These are phyloP conservation scores for Aspergillus nomiae DNA, from an alignment of 2,329 filamentous ascomycete genomes.

Conservation along the genomic window DNA sequence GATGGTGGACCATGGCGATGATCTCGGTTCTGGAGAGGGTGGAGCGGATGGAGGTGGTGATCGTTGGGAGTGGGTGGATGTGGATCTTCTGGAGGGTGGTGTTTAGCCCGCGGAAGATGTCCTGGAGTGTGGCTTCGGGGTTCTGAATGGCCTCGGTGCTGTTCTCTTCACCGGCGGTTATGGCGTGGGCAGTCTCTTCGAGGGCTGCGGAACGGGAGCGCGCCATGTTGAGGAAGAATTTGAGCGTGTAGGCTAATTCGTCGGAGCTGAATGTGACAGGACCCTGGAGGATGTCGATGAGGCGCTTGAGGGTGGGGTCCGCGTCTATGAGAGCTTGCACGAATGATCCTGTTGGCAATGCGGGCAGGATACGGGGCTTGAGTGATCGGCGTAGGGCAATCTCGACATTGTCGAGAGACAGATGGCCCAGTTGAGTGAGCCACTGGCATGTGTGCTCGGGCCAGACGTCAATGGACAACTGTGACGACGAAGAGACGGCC, in stretches of 20 bases:
- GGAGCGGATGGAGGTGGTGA: constrained; percentile 40
- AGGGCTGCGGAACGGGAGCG: constrained; percentile 35
- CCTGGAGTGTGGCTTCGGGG: constrained; percentile 27
- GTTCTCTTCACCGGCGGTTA: constrained; percentile 32
- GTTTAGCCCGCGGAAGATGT: constrained; percentile 43
- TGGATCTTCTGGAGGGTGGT: constrained; percentile 40
- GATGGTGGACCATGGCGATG: constrained; percentile 44
- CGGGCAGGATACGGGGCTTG: constrained; percentile 38
- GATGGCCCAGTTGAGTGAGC: constrained; percentile 42
- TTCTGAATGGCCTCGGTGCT: constrained; percentile 16
- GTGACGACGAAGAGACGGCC: constrained; percentile 28
- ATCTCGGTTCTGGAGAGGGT: constrained; percentile 42
- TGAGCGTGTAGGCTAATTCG: constrained; percentile 44
- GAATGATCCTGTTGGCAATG: constrained; percentile 42
- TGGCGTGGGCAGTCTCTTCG: constrained; percentile 33
- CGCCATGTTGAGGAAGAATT: constrained; percentile 42
- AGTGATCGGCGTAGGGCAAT: constrained; percentile 39
- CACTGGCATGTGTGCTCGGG: constrained; percentile 43
- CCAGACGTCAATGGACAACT: constrained; percentile 38
- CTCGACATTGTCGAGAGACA: constrained; percentile 43
- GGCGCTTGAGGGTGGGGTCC: constrained; percentile 41
- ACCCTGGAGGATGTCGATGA: constrained; percentile 40
- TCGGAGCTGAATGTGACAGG: constrained; percentile 37
- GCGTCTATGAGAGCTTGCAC: constrained; percentile 41
- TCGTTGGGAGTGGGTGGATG: constrained; percentile 31